A percentile compares a stretch with the other conserved stretches of the same genome.
Evolutionary conservation across 2,329 filamentous ascomycete species (phyloP).

Genomic region (Endothia cerciana): DNA sequence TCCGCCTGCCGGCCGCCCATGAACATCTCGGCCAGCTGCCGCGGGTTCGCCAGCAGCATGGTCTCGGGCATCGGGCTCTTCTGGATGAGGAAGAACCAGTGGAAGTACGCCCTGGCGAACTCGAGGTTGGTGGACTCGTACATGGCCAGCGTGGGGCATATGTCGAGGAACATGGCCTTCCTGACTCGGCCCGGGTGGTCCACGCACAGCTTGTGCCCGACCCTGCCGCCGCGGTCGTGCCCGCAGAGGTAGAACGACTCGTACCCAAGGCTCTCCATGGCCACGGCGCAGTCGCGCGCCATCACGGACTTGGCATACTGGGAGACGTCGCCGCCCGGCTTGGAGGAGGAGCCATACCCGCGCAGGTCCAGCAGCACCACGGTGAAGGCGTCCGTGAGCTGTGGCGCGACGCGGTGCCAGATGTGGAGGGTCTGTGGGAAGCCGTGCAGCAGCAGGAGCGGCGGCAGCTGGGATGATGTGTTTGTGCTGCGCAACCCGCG

Average conservation of each 20-base stretch:
- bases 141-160: slow-evolving; percentile 59
- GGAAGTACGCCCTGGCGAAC: slow-evolving; percentile 56
- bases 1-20: slow-evolving; percentile 44
- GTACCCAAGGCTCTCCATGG: slow-evolving; percentile 50
- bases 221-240: slow-evolving; percentile 61
- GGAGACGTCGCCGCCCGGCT: slow-evolving; percentile 39
- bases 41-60: slow-evolving; percentile 44
- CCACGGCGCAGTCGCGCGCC: slow-evolving; percentile 49
- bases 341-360: slow-evolving; percentile 56
- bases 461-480: slow-evolving; percentile 38
- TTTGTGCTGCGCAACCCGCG: slow-evolving; percentile 44
- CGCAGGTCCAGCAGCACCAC: slow-evolving; percentile 53
- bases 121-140: slow-evolving; percentile 47
- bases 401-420: slow-evolving; percentile 52
- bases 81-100: slow-evolving; percentile 65
- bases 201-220: slow-evolving; percentile 58
- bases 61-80: slow-evolving; percentile 53
- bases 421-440: slow-evolving; percentile 57
- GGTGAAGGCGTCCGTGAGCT: slow-evolving; percentile 45
- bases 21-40: slow-evolving; percentile 47
- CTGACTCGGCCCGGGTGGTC: slow-evolving; percentile 46
- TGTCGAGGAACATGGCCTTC: slow-evolving; percentile 53
- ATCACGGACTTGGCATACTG: slow-evolving; percentile 53
- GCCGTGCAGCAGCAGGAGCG: slow-evolving; percentile 54
- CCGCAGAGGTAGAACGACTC: slow-evolving; percentile 52